A percentile compares a stretch with the other conserved stretches of the same genome.
Conservation (phyloP, 106 monocot species). For the Apostasia shenzhenica region DNA sequence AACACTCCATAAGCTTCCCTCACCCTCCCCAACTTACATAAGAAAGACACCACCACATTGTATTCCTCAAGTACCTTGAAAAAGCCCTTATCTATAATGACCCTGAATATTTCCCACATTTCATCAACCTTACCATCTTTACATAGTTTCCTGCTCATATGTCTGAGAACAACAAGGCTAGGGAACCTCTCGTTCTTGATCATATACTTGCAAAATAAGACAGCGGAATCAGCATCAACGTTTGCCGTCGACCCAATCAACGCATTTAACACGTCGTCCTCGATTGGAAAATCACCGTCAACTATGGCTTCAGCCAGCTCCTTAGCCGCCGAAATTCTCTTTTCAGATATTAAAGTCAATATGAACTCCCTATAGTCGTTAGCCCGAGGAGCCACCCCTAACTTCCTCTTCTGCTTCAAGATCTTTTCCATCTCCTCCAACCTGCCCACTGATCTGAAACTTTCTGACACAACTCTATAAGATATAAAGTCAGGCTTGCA, state of each 20-base stretch:
- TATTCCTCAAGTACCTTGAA: conserved; percentile 33
- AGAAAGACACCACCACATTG: conserved; percentile 49
- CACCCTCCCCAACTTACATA: conserved; percentile 59
- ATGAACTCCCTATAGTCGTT: conserved; percentile 64
- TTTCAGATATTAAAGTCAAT: conserved; percentile 45
- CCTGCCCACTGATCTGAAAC: conserved; percentile 37
- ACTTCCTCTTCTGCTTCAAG: conserved; percentile 91
- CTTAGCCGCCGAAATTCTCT: conserved; percentile 38
- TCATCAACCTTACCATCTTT: conserved; percentile 37
- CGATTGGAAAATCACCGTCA: conserved; percentile 67
- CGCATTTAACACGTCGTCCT: conserved; percentile 52
- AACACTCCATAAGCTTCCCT: conserved; percentile 81
- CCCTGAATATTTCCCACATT: conserved; percentile 45
- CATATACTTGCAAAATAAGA: conserved; percentile 55
- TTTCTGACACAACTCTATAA: conserved; percentile 70
- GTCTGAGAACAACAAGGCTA: conserved; percentile 25
- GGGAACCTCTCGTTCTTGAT: conserved; percentile 45
- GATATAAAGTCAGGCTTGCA: conserved; percentile 90
- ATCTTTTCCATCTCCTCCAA: conserved; percentile 41
- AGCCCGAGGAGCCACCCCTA: conserved; percentile 78
- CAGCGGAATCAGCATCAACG: conserved; percentile 41
- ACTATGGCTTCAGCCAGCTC: conserved; percentile 65
- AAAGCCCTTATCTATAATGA: conserved; percentile 48
- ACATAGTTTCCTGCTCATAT: conserved; percentile 49
- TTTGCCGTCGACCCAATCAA: conserved; percentile 54